Base-by-base conservation (phyloP, 768 basidiomycete species). In the Pleurotus djamor region DNA sequence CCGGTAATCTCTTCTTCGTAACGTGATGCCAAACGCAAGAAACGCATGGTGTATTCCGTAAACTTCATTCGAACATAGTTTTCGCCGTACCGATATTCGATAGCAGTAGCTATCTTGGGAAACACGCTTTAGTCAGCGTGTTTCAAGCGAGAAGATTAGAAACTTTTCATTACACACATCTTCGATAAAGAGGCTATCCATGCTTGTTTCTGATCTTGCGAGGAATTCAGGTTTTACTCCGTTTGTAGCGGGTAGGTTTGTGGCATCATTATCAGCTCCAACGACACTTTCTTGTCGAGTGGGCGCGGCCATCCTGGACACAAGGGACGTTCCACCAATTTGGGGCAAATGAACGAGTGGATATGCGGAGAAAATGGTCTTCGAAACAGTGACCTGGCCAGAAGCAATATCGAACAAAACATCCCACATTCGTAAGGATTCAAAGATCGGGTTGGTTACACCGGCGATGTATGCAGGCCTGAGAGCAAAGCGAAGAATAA, bases 381-480 rank as follows among this genome's bases (percentile, higher is more conserved):
- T 89, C 43, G 85, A 82, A 5, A 92, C 82, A 6, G 81, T 80
- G 58, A 92, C 85, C 16, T 81, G 82, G 6, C 86, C 87, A 0
- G 81, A 79, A 34, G 87, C 85, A 60, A 90, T 78, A 68, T 92
- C 88, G 75, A 89, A 89, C 28, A 91, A 71, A 6, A 92, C 72
- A 68, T 92, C 90, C 91, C 91, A 92, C 1, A 77, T 76, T 0
- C 80, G 81, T 2, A 83, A 75, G 3, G 83, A 76, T 61, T 89
- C 88, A 69, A 91, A 91, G 48, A 90, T 86, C 5, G 90, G 90
- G 64, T 92, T 92, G 1, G 86, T 88, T 1, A 91, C 90, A 5
- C 90, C 90, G 2, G 89, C 90, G 45, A 92, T 87, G 66, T 81
- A 92, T 12, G 86, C 90, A 2, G 84, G 81, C 48, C 86, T 87